Conservation (phyloP, 176 grass and related monocot genomes). For the Hyparrhenia diplandra region DNA sequence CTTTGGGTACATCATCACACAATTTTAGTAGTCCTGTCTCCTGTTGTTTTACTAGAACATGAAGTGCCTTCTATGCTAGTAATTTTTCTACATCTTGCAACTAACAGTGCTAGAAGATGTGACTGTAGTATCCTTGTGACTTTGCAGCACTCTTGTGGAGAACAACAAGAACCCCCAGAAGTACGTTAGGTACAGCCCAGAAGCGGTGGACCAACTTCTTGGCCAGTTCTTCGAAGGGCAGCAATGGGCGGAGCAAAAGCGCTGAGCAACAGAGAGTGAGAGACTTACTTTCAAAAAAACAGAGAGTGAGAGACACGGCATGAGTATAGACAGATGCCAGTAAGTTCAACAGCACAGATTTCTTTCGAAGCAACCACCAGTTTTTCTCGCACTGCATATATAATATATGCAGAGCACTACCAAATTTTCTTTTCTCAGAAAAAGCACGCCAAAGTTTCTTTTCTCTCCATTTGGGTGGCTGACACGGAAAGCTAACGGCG, state of each 20-base stretch:
- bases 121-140: background rate
- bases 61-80: background rate
- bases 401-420: background rate
- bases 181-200: constrained; percentile 65
- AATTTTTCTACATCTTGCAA: background rate
- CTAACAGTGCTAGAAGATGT: background rate
- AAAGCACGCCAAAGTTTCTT: constrained; percentile 14
- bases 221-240: constrained; percentile 80
- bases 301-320: background rate
- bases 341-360: constrained; percentile 24
- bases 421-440: constrained; percentile 2
- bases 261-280: constrained; percentile 20
- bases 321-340: constrained; percentile 25
- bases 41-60: background rate
- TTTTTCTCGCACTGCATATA: background rate
- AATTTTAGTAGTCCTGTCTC: background rate
- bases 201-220: constrained; percentile 61
- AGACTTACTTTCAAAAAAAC: too few species aligned
- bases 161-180: constrained; percentile 77
- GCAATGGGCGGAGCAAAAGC: constrained; percentile 60
- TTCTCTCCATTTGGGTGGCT: constrained; percentile 6
- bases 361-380: constrained; percentile 15
- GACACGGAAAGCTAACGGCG: constrained; percentile 8
- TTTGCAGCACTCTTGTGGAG: constrained; percentile 56
- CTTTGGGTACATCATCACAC: constrained; percentile 60